phyloP scores from a whole-genome alignment of 2,329 filamentous ascomycete species.

The Helotiales sp. region DNA sequence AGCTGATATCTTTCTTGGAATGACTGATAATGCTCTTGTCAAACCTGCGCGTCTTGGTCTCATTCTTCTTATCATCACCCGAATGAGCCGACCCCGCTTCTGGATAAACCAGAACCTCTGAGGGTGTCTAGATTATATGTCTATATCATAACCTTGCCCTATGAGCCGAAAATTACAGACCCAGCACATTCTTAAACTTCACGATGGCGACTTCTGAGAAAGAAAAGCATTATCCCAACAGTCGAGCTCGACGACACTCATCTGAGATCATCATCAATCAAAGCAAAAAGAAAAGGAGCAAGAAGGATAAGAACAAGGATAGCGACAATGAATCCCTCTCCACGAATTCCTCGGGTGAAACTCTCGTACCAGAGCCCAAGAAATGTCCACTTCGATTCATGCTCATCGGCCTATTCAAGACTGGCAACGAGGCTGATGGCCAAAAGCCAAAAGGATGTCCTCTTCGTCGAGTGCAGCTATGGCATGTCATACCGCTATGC shows the following conservation, averaged over 20 bases:
- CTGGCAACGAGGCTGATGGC: slow-evolving; percentile 12
- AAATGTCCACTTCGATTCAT: slow-evolving; percentile 32
- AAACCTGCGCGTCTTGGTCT: slow-evolving; percentile 3
- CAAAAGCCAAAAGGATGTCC: slow-evolving; percentile 22
- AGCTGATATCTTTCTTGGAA: neutral
- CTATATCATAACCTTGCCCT: neutral
- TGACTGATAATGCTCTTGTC: slow-evolving; percentile 1
- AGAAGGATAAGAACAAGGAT: slow-evolving; percentile 30
- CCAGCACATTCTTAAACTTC: slow-evolving; percentile 11
- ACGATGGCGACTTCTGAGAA: slow-evolving; percentile 28
- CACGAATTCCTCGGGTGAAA: slow-evolving; percentile 14
- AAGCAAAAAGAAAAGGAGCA: slow-evolving; percentile 23
- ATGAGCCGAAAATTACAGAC: slow-evolving; percentile 6
- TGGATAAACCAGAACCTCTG: neutral
- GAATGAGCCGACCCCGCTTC: slow-evolving; percentile 5
- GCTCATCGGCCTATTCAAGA: slow-evolving; percentile 26
- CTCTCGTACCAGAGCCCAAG: slow-evolving; percentile 12
- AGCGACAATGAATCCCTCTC: slow-evolving; percentile 26
- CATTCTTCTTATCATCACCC: too few species aligned
- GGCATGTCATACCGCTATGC: slow-evolving; percentile 32
- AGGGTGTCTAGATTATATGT: neutral
- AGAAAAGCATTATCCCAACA: slow-evolving; percentile 30
- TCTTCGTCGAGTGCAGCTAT: slow-evolving; percentile 29
- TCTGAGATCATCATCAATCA: slow-evolving; percentile 20
- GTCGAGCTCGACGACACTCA: slow-evolving; percentile 24